Percentiles rank a stretch among this genome's conserved stretches.
These are phyloP conservation scores for Xerocomus cyaneibrunnescens DNA, from an alignment of 1,284 basidiomycete genomes.

Conservation along the genomic window DNA sequence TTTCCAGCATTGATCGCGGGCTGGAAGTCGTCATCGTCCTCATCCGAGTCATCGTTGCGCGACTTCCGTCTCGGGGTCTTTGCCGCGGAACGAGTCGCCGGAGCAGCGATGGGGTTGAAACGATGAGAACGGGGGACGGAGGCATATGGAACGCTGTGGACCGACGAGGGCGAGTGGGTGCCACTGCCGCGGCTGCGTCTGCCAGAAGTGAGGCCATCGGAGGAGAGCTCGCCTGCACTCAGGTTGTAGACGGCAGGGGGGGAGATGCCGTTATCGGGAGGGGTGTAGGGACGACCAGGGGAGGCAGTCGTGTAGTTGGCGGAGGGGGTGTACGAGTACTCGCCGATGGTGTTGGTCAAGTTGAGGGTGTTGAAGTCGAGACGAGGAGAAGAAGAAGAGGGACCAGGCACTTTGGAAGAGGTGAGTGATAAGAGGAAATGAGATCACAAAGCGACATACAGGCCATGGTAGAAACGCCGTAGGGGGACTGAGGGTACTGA, in stretches of 20 bases:
- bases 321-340: slow-evolving; percentile 64
- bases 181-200: slow-evolving; percentile 66
- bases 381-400: slow-evolving; percentile 52
- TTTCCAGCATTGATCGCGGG: slow-evolving; percentile 43
- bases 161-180: slow-evolving; percentile 57
- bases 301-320: slow-evolving; percentile 50
- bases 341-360: slow-evolving; percentile 54
- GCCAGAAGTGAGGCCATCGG: slow-evolving; percentile 62
- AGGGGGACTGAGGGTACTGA: slow-evolving; percentile 50
- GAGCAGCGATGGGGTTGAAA: slow-evolving; percentile 68
- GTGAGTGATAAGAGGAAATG: slow-evolving; percentile 9
- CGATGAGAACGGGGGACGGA: slow-evolving; percentile 68
- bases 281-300: slow-evolving; percentile 66
- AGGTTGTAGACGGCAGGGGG: slow-evolving; percentile 69
- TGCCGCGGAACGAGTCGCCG: slow-evolving; percentile 44
- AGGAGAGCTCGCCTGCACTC: slow-evolving; percentile 66
- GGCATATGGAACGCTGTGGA: slow-evolving; percentile 49
- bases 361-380: slow-evolving; percentile 63
- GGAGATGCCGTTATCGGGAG: slow-evolving; percentile 64
- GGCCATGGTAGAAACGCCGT: slow-evolving; percentile 43
- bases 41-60: slow-evolving; percentile 60
- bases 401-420: slow-evolving; percentile 40
- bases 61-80: slow-evolving; percentile 55
- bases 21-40: slow-evolving; percentile 64
- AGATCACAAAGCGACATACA: slow-evolving; percentile 34